These are phyloP conservation scores for Pseudogymnoascus sp. DNA, from an alignment of 2,329 filamentous ascomycete genomes.

Conservation along the genomic window DNA sequence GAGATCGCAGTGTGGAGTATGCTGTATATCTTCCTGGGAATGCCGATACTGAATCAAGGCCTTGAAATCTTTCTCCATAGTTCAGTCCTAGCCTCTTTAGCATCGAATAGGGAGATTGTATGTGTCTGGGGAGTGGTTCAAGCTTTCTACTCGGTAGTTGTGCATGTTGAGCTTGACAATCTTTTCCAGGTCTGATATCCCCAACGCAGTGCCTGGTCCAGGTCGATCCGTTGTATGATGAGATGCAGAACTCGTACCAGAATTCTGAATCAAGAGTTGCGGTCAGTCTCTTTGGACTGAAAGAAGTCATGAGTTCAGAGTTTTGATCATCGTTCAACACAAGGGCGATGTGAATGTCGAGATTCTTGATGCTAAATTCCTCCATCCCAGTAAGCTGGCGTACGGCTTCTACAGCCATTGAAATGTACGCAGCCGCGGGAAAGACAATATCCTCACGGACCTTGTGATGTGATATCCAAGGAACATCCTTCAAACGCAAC, in stretches of 20 bases:
- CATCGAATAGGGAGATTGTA: slow-evolving; percentile 17
- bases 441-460: slow-evolving; percentile 44
- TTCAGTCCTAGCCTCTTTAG: slow-evolving; percentile 21
- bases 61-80: slow-evolving; percentile 23
- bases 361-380: slow-evolving; percentile 17
- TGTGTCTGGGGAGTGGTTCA: background rate
- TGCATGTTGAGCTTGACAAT: background rate
- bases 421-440: slow-evolving; percentile 42
- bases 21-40: background rate
- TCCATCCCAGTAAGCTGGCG: slow-evolving; percentile 22
- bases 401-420: slow-evolving; percentile 41
- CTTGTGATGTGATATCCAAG: slow-evolving; percentile 46
- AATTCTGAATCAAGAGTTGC: slow-evolving; percentile 17
- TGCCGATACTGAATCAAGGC: slow-evolving; percentile 14
- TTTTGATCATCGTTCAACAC: slow-evolving; percentile 18
- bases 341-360: slow-evolving; percentile 23
- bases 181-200: slow-evolving; percentile 15
- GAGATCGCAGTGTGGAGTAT: background rate
- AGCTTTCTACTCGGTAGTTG: background rate
- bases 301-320: slow-evolving; percentile 23
- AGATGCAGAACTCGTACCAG: slow-evolving; percentile 27
- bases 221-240: slow-evolving; percentile 20
- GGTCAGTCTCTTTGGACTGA: slow-evolving; percentile 20
- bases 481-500: slow-evolving; percentile 34
- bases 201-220: slow-evolving; percentile 29